Evolutionary conservation across 805 yeast species (phyloP).

Genomic region (Ogataea wickerhamii): DNA sequence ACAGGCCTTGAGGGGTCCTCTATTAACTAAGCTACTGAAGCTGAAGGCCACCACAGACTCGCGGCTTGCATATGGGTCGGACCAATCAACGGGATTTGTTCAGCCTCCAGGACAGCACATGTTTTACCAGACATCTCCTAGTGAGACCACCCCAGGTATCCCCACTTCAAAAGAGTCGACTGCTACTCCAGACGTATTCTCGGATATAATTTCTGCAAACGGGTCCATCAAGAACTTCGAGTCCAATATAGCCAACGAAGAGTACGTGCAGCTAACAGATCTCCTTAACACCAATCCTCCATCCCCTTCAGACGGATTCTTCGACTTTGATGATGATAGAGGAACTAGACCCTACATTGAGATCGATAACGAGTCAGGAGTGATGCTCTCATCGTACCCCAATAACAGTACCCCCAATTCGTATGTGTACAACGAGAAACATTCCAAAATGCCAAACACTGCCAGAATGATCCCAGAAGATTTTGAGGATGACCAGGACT

Average conservation of each 20-base stretch:
- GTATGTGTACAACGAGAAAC: slow-evolving; percentile 48
- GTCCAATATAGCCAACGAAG: slow-evolving; percentile 38
- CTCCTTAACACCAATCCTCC: slow-evolving; percentile 35
- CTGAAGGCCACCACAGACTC: slow-evolving; percentile 1
- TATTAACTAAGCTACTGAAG: not conserved
- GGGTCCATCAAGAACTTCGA: slow-evolving; percentile 26
- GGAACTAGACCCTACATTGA: slow-evolving; percentile 29
- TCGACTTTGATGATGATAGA: slow-evolving; percentile 25
- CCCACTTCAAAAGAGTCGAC: slow-evolving; percentile 13
- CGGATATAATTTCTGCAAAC: slow-evolving; percentile 17
- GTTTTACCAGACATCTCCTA: slow-evolving; percentile 9
- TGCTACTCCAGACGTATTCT: slow-evolving; percentile 16
- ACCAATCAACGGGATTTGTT: slow-evolving; percentile 13
- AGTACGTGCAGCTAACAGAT: slow-evolving; percentile 39
- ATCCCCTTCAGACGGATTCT: slow-evolving; percentile 30
- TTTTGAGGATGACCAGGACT: slow-evolving; percentile 39
- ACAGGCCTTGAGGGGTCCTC: not conserved
- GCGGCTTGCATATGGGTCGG: slow-evolving; percentile 4
- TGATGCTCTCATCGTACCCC: slow-evolving; percentile 32
- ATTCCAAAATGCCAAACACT: slow-evolving; percentile 49
- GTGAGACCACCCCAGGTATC: not conserved
- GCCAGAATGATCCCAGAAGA: slow-evolving; percentile 40
- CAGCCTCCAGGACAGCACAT: slow-evolving; percentile 14
- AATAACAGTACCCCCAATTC: slow-evolving; percentile 37
- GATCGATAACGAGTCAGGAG: slow-evolving; percentile 25